phyloP scores from a whole-genome alignment of 2,329 filamentous ascomycete species.

The Chrysoporthe deuterocubensis region DNA sequence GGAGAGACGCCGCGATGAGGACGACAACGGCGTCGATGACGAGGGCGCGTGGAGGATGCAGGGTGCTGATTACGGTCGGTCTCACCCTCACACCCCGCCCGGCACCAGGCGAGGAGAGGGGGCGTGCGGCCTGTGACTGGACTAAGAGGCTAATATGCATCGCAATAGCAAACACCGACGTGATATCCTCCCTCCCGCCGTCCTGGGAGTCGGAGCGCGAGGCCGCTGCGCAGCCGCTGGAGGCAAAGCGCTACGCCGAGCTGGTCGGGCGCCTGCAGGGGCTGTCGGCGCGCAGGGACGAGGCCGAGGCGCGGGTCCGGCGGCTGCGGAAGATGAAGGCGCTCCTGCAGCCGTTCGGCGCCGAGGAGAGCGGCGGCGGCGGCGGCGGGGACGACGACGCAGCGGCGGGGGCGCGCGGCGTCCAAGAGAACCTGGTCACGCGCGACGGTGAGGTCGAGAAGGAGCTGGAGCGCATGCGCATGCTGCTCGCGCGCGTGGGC shows the following conservation, averaged over 20 bases:
- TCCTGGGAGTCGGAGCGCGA: slow-evolving; percentile 50
- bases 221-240: slow-evolving; percentile 45
- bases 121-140: background rate
- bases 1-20: slow-evolving; percentile 39
- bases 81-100: slow-evolving; percentile 31
- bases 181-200: slow-evolving; percentile 51
- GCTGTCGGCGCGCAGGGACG: slow-evolving; percentile 52
- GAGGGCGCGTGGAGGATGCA: slow-evolving; percentile 42
- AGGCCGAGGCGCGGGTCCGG: slow-evolving; percentile 42
- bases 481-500: slow-evolving; percentile 63
- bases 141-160: background rate
- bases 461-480: slow-evolving; percentile 69
- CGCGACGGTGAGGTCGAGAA: slow-evolving; percentile 66
- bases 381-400: background rate
- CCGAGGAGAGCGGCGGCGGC: slow-evolving; percentile 19
- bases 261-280: slow-evolving; percentile 53
- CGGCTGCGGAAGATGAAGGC: slow-evolving; percentile 53
- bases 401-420: slow-evolving; percentile 36
- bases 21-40: slow-evolving; percentile 43
- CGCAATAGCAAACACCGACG: slow-evolving; percentile 43
- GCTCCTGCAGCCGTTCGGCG: slow-evolving; percentile 54
- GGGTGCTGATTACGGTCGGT: slow-evolving; percentile 52
- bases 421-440: slow-evolving; percentile 71
- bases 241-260: slow-evolving; percentile 56
- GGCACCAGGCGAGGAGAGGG: background rate